A percentile compares a stretch with the other conserved stretches of the same genome.
Conservation (phyloP, 2,329 filamentous ascomycete genomes). For the Aspergillus fijiensis region DNA sequence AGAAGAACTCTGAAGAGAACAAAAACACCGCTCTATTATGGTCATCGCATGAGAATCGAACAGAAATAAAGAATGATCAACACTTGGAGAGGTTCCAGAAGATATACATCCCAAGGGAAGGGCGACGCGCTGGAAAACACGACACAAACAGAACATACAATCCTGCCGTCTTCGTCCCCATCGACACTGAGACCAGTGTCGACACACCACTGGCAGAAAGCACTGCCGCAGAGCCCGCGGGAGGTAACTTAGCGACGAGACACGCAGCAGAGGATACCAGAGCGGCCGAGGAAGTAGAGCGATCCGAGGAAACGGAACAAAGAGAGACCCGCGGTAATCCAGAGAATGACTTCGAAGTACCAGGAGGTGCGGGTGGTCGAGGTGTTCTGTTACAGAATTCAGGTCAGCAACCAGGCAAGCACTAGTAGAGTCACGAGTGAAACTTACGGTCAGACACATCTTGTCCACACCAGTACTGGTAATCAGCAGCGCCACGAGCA, state of each 20-base stretch:
- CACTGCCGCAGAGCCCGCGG: not conserved
- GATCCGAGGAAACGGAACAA: slow-evolving; percentile 89
- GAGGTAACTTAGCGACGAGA: slow-evolving; percentile 61
- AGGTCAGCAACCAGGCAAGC: slow-evolving; percentile 1
- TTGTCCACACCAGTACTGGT: slow-evolving; percentile 82
- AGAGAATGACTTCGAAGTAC: slow-evolving; percentile 92
- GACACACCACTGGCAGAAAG: not conserved
- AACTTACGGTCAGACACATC: slow-evolving; percentile 82
- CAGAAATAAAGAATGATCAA: not conserved
- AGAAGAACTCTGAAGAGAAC: not conserved
- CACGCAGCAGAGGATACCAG: slow-evolving; percentile 96
- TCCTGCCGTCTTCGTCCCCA: not conserved
- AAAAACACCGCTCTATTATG: slow-evolving; percentile 7
- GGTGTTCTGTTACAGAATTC: slow-evolving; percentile 52
- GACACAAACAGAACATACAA: not conserved
- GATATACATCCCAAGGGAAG: slow-evolving; percentile 2
- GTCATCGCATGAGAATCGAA: slow-evolving; percentile 6
- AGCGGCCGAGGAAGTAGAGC: slow-evolving; percentile 90
- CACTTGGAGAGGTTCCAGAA: not conserved
- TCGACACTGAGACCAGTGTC: not conserved
- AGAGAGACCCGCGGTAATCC: slow-evolving; percentile 80
- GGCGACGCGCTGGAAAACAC: slow-evolving; percentile 6
- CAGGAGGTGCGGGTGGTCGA: slow-evolving; percentile 73
- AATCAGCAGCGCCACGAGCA: slow-evolving; percentile 77
- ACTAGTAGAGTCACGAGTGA: not conserved